Evolutionary conservation across 208 protist species (phyloP).

Genomic region (Trypanosoma congolense): DNA sequence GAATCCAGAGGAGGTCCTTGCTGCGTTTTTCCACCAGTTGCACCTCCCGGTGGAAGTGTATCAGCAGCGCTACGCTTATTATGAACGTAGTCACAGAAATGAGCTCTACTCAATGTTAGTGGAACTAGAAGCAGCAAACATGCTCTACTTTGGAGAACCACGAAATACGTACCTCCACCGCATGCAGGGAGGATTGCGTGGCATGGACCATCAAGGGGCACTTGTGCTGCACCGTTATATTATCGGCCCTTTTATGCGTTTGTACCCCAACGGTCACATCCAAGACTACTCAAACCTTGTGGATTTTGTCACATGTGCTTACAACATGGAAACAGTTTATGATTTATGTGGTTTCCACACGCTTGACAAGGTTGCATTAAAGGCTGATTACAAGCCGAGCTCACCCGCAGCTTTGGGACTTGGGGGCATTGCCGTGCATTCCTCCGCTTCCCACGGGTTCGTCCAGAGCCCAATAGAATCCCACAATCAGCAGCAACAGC

Average conservation of each 20-base stretch:
- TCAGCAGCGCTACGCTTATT: constrained; percentile 41
- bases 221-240: constrained; percentile 85
- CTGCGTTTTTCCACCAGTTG: constrained; percentile 48
- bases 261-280: constrained; percentile 86
- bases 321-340: constrained; percentile 92
- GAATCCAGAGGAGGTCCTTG: constrained; percentile 66
- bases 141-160: constrained; percentile 82
- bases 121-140: constrained; percentile 62
- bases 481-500: constrained; percentile 13
- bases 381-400: constrained; percentile 60
- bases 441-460: constrained; percentile 53
- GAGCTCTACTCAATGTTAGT: constrained; percentile 79
- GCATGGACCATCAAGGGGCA: constrained; percentile 81
- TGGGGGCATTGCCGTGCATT: constrained; percentile 76
- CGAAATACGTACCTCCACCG: constrained; percentile 71
- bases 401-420: constrained; percentile 78
- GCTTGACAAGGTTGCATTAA: constrained; percentile 77
- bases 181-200: constrained; percentile 79
- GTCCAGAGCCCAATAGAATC: constrained; percentile 8
- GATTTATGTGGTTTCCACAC: constrained; percentile 84
- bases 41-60: constrained; percentile 44
- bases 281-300: constrained; percentile 88
- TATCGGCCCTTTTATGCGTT: constrained; percentile 67
- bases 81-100: constrained; percentile 62
- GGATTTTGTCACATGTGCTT: constrained; percentile 85